Evolutionary conservation across 805 yeast genomes (phyloP), one percentile per base, ranked within the genome.

Genomic region (Jamesozyma hellenica): DNA sequence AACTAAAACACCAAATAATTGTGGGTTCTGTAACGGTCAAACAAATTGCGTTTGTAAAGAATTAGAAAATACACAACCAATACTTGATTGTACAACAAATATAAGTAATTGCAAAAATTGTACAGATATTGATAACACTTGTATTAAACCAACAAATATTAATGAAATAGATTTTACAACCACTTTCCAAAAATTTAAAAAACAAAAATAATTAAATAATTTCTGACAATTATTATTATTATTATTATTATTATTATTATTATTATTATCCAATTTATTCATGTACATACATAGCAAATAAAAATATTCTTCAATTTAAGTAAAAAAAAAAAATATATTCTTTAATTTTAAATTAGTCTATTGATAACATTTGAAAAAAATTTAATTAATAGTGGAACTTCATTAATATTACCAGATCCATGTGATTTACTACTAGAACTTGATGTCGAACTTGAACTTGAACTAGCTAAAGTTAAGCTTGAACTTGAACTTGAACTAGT

Each of bases 1-100:
- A 9, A 14, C 13, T 23, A 13, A 67, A 38, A 72, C 28, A 19
- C 36, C 30, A 25, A 26, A 6, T 3, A 38, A 32, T 42, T 90
- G 97, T 61, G 97, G 97, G 0, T 88, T 90, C 60, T 90, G 97
- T 55, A 76, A 94, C 0, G 95, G 84, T 49, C 92, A 79, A 49
- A 79, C 94, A 0, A 88, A 95, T 2, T 90, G 97, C 62, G 82
- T 90, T 2, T 90, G 96, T 58, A 75, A 90, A 21, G 96, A 86
- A 49, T 82, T 76, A 14, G 74, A 72, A 15, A 16, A 32, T 12
- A 17, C 27, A 12, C 25, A 11, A 13, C 14, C n/a, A 23, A 13
- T n/a, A 18, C 27, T 27, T 16, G 18, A 58, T 60, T 36, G 60
- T 71, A 25, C 76, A 72, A 11, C 75, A 70, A 31, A 64, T 65